A percentile compares a stretch with the other conserved stretches of the same genome.
phyloP scores from a whole-genome alignment of 225 moss, liverwort and hornwort genomes.

The Straminergon stramineum region DNA sequence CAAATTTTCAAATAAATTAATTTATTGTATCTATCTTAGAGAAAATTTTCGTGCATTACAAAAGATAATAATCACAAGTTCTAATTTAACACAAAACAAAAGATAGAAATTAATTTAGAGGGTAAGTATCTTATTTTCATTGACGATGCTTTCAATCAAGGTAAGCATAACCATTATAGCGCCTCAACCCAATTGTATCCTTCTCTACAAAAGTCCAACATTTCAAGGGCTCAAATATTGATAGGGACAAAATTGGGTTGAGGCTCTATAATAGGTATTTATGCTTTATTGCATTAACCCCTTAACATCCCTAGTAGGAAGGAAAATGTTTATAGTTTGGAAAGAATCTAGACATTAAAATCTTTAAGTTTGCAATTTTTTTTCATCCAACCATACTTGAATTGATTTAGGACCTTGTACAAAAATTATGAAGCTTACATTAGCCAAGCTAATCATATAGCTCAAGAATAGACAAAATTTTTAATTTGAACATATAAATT shows the following conservation, averaged over 20 bases:
- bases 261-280: background rate
- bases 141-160: background rate
- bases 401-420: background rate
- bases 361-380: too few species aligned
- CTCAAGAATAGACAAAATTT: background rate
- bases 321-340: background rate
- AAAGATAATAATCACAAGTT: background rate
- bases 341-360: too few species aligned
- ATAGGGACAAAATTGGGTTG: background rate
- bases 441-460: background rate
- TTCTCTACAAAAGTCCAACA: background rate
- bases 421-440: background rate
- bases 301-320: background rate
- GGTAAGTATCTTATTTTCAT: fast-evolving
- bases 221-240: background rate
- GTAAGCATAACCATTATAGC: fast-evolving
- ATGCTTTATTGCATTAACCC: background rate
- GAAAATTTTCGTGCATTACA: fast-evolving
- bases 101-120: background rate
- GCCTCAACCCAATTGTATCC: background rate
- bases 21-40: background rate
- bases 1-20: background rate
- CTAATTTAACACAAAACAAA: background rate
- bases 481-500: background rate
- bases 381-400: background rate